Percentiles rank a stretch among this genome's conserved stretches.
Evolutionary conservation across 805 yeast species (phyloP).

Genomic region (Cyberlindnera suaveolens): DNA sequence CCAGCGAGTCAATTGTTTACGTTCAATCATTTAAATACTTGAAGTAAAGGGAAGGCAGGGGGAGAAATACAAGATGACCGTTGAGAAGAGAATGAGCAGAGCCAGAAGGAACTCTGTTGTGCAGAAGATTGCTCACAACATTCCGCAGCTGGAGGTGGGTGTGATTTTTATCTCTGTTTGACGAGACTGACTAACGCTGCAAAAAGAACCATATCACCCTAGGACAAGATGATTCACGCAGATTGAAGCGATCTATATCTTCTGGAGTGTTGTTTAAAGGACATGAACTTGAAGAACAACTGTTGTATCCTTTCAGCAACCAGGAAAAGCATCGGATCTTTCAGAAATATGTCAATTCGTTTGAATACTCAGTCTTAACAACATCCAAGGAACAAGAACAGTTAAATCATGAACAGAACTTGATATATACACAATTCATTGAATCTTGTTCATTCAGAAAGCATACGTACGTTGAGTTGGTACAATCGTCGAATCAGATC

Average conservation of each 20-base stretch:
- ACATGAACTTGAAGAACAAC: not conserved
- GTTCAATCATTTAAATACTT: not conserved
- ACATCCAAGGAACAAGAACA: conserved; percentile 34
- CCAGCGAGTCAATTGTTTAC: no score
- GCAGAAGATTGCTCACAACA: conserved; percentile 50
- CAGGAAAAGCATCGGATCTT: conserved; percentile 31
- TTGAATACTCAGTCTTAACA: conserved; percentile 37
- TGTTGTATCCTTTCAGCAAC: conserved; percentile 24
- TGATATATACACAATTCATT: conserved; percentile 25
- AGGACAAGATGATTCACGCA: not conserved
- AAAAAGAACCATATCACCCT: conserved; percentile 4
- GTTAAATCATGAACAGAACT: conserved; percentile 32
- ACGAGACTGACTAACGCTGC: conserved; percentile 9
- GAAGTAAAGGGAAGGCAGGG: not conserved
- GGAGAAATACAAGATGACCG: conserved; percentile 12
- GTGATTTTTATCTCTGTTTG: not conserved
- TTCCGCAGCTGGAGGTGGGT: conserved; percentile 32
- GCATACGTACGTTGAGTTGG: conserved; percentile 29
- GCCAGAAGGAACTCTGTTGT: conserved; percentile 59
- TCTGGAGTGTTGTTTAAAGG: not conserved
- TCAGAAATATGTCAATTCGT: conserved; percentile 31
- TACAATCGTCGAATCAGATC: conserved; percentile 39
- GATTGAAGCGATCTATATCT: conserved; percentile 13
- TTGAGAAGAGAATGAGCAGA: conserved; percentile 24
- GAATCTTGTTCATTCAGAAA: conserved; percentile 28